Conservation (phyloP, 78 protist genomes). For the Dictyostelium intermedium region DNA sequence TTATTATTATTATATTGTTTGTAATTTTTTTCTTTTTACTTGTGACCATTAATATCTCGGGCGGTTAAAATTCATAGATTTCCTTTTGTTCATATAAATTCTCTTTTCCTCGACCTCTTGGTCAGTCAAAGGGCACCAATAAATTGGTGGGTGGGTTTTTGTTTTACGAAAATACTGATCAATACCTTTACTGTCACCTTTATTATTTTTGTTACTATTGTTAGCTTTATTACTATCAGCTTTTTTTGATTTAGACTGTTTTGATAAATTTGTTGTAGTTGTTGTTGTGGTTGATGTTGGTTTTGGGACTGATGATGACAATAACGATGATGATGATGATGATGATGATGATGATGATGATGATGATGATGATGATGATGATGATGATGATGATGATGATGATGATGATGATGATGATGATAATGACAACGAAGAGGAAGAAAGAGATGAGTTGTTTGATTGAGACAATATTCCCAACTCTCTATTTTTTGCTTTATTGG, state of each 20-base stretch:
- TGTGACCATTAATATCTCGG: neutral
- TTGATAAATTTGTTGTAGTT: neutral
- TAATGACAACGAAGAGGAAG: neutral
- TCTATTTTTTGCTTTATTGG: constrained; percentile 1
- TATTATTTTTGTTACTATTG: neutral
- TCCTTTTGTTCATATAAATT: neutral
- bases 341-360: no score
- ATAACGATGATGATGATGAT: no score
- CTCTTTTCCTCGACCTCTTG: neutral
- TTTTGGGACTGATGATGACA: no score
- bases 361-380: no score
- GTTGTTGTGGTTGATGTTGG: neutral
- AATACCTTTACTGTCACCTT: neutral
- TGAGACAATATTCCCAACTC: neutral
- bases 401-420: no score
- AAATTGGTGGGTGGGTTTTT: neutral
- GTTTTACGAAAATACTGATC: neutral
- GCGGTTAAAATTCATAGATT: neutral
- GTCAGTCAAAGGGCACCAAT: neutral
- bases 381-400: no score
- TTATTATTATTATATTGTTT: no score
- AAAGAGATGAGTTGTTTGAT: neutral
- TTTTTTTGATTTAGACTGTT: neutral
- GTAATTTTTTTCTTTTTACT: no score
- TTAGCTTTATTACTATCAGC: neutral